Base-by-base conservation (phyloP, 2,329 filamentous ascomycete species). In the Fusarium sp. region DNA sequence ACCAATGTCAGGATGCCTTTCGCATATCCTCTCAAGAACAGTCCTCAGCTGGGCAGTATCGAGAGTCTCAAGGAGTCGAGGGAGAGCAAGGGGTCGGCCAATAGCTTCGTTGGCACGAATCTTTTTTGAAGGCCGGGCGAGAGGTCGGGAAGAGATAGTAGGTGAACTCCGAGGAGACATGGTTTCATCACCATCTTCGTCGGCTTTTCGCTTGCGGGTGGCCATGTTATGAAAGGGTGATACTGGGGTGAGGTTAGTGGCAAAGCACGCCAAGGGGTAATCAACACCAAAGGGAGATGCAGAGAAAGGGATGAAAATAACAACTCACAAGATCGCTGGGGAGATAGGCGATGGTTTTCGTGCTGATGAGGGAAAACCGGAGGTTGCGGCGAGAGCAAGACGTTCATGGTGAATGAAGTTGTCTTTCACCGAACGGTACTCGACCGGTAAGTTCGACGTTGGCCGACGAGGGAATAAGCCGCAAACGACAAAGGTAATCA, bases 51-150 rank as follows among this genome's bases (percentile, higher is more conserved):
- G 92, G 64, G 92, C 87, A 65, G 90, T 90, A 76, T 96, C 93
- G 46, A 99, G 88, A 0, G 96, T 98, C 81, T 99, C 95, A 68
- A 99, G 89, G n/a, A 99, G 87, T 75, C 96, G 90, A 62, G 85
- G 83, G 7, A 89, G 81, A 2, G 82, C 75, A 42, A 89, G 80
- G 16, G 85, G 85, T 25, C 86, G 83, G n/a, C 86, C 87, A 50
- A 81, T 78, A 64, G 93, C 79, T 73, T 96, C 93, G 72, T 90
- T 85, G 13, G 83, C 83, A 74, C 88, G 83, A 44, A 82, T 77
- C 77, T 86, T 91, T 77, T 92, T 93, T 55, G 88, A 84, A 14
- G 87, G 86, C 69, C 90, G 83, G 58, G 87, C 83, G 27, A 96
- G 87, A 61, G 89, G 84, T 74, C 93, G 88, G 69, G 89, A 83